A percentile compares a stretch with the other conserved stretches of the same genome.
phyloP scores from a whole-genome alignment of 2,329 filamentous ascomycete species.

The Thielaviopsis euricoi region DNA sequence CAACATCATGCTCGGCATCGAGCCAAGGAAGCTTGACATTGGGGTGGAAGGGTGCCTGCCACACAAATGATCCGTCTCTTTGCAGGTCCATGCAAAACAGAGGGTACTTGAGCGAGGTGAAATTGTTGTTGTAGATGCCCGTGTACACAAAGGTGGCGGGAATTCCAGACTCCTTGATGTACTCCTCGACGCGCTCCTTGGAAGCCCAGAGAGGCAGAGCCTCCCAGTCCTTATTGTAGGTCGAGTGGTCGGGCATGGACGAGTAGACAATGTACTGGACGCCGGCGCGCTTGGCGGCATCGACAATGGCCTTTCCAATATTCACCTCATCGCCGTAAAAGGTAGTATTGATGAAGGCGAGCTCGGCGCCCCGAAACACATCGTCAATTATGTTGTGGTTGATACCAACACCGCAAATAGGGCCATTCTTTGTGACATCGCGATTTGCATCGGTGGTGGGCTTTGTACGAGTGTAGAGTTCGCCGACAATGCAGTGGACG shows the following conservation, averaged over 20 bases:
- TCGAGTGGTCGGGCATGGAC: constrained; percentile 87
- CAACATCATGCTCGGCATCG: constrained; percentile 90
- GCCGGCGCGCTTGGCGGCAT: constrained; percentile 70
- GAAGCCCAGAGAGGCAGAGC: constrained; percentile 78
- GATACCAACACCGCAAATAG: constrained; percentile 46
- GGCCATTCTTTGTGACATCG: constrained; percentile 53
- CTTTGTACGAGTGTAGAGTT: constrained; percentile 41
- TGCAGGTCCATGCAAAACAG: constrained; percentile 90
- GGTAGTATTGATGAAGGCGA: constrained; percentile 95
- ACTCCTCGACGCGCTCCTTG: constrained; percentile 86
- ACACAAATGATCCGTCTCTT: constrained; percentile 69
- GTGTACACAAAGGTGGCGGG: constrained; percentile 89
- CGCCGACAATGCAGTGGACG: constrained; percentile 46
- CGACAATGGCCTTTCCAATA: constrained; percentile 75
- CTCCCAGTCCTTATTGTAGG: constrained; percentile 61
- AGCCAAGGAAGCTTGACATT: constrained; percentile 84
- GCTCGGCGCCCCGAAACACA: constrained; percentile 67
- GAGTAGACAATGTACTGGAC: constrained; percentile 91
- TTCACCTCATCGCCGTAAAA: constrained; percentile 90
- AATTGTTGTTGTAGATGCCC: constrained; percentile 98
- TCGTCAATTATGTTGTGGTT: constrained; percentile 57
- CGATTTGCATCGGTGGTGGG: constrained; percentile 29
- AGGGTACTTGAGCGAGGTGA: constrained; percentile 81
- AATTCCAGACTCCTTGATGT: constrained; percentile 65
- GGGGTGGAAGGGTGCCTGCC: constrained; percentile 88